Evolutionary conservation across 2,329 filamentous ascomycete genomes (phyloP), one percentile per base, ranked within the genome.

Genomic region (Aotearoamyces nothofagi): DNA sequence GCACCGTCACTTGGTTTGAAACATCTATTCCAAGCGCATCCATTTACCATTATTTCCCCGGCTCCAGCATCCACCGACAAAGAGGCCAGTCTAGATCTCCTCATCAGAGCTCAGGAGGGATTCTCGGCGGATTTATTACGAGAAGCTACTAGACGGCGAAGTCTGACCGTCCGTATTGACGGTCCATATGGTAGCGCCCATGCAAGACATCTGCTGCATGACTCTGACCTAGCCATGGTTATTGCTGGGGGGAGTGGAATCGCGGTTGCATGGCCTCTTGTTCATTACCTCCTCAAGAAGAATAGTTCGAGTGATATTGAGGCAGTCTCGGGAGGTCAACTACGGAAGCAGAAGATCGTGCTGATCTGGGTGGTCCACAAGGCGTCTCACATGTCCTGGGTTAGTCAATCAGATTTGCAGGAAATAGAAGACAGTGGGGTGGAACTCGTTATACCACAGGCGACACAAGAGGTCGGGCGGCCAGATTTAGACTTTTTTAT

Each of bases 171-270:
- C 14, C 57, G 63, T 5, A 47, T 78, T n/a, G 70, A 78, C 38
- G 72, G 73, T 0, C 72, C 72, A 0, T 77, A 78, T 39, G 72
- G 72, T 22, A 71, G 65, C 7, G 52, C 55, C 0, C 61, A 67
- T 38, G 64, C 69, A 0, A 51, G 71, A 10, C 49, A 62, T 11
- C 57, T 68, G 42, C 54, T 77, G 2, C 54, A 56, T 5, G 50
- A 54, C 9, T 56, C 59, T 10, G 53, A 61, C 22, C 55, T 60
- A 0, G 57, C 62, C 0, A 47, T 78, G 4, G 45, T 78, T 8
- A 53, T 78, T 6, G 70, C 70, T 2, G 71, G 72, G 3, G 73
- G 73, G 0, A 71, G 66, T 15, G 73, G 72, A 4, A 72, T 78
- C 24, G 72, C 70, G 2, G 71, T 77, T 14, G 61, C 63, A 1